Base-by-base conservation (phyloP, 345 rosid genomes). In the Syzygium aqueum region DNA sequence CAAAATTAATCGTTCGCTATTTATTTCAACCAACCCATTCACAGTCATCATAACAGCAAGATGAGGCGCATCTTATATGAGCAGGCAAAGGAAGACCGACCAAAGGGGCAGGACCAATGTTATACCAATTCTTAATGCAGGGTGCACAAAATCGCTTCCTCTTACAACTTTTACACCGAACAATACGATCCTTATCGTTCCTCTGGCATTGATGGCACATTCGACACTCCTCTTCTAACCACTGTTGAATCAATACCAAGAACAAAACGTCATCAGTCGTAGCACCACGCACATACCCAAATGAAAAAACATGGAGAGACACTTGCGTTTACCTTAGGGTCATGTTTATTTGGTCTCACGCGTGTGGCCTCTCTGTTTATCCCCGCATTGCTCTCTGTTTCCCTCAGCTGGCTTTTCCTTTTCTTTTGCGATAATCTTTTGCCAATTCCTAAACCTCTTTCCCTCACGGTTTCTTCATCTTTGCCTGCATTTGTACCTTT, bases 141-240 rank as follows among this genome's bases (percentile, higher is more conserved):
- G 85, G 85, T n/a, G 30, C 40, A 49, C 93, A 92, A 54, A 51
- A 90, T 17, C 91, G 86, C 91, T 89, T 87, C 52, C 84, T 87
- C 59, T 85, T 27, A 51, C 93, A 92, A 15, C 40, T 63, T 56
- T 33, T 43, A 88, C 93, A 92, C 28, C 89, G 78, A 86, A 92
- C 89, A 30, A 92, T 85, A 2, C 56, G 59, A 16, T 90, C 92
- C 63, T 89, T 92, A 63, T 92, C 91, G 63, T 67, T 92, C 73
- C 92, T 85, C 80, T 90, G 88, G 87, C 93, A 89, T 56, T 92
- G 93, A 89, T 92, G 93, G 89, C 92, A 90, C 91, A 87, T 90
- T 43, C 78, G 87, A n/a, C 85, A 53, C 77, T 33, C 27, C 21
- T 73, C 54, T 22, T 82, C 56, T 53, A 46, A 63, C 83, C 88